phyloP scores from a whole-genome alignment of 1,284 basidiomycete species.

The Cutaneotrichosporon daszewskae region DNA sequence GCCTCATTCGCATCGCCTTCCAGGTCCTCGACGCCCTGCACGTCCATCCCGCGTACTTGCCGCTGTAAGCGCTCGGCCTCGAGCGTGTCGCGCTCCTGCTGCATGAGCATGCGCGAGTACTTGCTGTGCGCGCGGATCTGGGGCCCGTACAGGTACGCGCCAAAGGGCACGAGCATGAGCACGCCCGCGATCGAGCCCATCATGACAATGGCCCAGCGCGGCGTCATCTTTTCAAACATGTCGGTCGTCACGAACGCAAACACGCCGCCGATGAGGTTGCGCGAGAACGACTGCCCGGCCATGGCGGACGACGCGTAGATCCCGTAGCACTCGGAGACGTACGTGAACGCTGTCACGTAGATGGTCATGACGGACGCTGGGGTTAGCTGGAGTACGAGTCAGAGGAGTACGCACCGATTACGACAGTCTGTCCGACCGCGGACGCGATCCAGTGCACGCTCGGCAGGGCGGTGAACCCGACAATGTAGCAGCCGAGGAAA shows the following conservation, averaged over 20 bases:
- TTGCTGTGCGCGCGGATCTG: slow-evolving; percentile 31
- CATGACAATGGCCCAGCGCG: slow-evolving; percentile 14
- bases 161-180: slow-evolving; percentile 37
- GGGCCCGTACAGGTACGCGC: slow-evolving; percentile 37
- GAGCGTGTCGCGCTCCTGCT: slow-evolving; percentile 32
- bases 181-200: slow-evolving; percentile 14
- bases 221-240: slow-evolving; percentile 15
- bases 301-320: slow-evolving; percentile 15
- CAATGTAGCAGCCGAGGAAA: slow-evolving; percentile 58
- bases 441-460: slow-evolving; percentile 35
- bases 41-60: slow-evolving; percentile 8
- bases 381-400: neutral
- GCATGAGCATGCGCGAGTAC: slow-evolving; percentile 38
- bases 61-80: slow-evolving; percentile 22
- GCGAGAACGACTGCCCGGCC: slow-evolving; percentile 11
- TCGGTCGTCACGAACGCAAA: slow-evolving; percentile 18
- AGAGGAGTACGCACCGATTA: slow-evolving; percentile 29
- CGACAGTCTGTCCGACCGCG: slow-evolving; percentile 56
- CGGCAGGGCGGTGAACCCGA: slow-evolving; percentile 38
- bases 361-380: slow-evolving; percentile 16
- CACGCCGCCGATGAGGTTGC: slow-evolving; percentile 14
- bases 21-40: slow-evolving; percentile 9
- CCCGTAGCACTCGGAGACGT: slow-evolving; percentile 17
- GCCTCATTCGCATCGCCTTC: slow-evolving; percentile 13
- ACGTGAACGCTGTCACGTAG: slow-evolving; percentile 12